phyloP scores from a whole-genome alignment of 2,329 filamentous ascomycete genomes.

The Drechmeria coniospora region DNA sequence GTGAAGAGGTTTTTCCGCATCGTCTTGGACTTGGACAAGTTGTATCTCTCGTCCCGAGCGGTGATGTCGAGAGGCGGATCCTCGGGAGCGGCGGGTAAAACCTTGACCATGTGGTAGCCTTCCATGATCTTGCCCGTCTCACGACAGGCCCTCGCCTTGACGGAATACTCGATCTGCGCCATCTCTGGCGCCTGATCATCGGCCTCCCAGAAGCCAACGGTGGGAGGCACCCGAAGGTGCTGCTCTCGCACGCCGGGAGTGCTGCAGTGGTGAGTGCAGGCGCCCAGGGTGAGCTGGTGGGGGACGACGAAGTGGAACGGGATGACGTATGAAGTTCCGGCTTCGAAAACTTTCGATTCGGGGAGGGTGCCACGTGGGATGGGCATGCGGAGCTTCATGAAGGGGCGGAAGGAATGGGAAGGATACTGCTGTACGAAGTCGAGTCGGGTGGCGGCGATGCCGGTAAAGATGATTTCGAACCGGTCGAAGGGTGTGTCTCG shows the following conservation, averaged over 20 bases:
- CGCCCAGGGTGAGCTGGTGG: slow-evolving; percentile 38
- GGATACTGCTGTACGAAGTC: slow-evolving; percentile 34
- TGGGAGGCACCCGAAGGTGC: slow-evolving; percentile 38
- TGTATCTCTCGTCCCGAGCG: slow-evolving; percentile 31
- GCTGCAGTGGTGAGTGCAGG: slow-evolving; percentile 34
- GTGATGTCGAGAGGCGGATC: slow-evolving; percentile 36
- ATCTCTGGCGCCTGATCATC: slow-evolving; percentile 41
- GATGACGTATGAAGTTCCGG: slow-evolving; percentile 31
- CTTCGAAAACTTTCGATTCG: slow-evolving; percentile 28
- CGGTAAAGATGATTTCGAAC: slow-evolving; percentile 37
- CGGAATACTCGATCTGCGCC: slow-evolving; percentile 35
- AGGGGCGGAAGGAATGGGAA: slow-evolving; percentile 32
- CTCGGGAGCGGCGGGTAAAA: slow-evolving; percentile 34
- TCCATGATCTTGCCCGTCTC: slow-evolving; percentile 21
- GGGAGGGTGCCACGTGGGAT: slow-evolving; percentile 31
- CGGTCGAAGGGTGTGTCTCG: slow-evolving; percentile 33
- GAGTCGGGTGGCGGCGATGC: slow-evolving; percentile 31
- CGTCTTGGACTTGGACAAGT: slow-evolving; percentile 33
- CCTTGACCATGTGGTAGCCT: slow-evolving; percentile 28
- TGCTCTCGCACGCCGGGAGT: slow-evolving; percentile 31
- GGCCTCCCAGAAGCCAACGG: slow-evolving; percentile 34
- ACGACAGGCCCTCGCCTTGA: slow-evolving; percentile 30
- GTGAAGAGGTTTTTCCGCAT: slow-evolving; percentile 37
- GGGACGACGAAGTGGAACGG: slow-evolving; percentile 47
- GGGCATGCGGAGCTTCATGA: slow-evolving; percentile 41